A percentile compares a stretch with the other conserved stretches of the same genome.
These are phyloP conservation scores for Penicillium expansum DNA, from an alignment of 2,329 filamentous ascomycete genomes.

Conservation along the genomic window DNA sequence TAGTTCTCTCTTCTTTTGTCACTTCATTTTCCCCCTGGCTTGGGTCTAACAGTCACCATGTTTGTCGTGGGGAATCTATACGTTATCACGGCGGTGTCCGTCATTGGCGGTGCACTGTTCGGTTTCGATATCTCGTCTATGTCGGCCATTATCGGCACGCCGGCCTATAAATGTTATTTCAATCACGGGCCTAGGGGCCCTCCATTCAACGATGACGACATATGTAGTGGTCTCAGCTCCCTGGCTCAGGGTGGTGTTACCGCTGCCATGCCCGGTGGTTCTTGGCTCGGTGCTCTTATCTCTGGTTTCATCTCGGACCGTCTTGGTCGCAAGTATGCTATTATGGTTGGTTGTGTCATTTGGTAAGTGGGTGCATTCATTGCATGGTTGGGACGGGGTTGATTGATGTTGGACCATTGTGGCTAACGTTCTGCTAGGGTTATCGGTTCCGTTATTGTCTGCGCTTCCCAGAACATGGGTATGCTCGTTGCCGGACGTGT, in stretches of 20 bases:
- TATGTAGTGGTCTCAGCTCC: slow-evolving; percentile 48
- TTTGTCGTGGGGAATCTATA: slow-evolving; percentile 55
- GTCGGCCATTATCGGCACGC: slow-evolving; percentile 32
- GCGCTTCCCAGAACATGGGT: slow-evolving; percentile 59
- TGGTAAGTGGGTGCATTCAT: slow-evolving; percentile 36
- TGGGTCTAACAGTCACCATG: slow-evolving; percentile 20
- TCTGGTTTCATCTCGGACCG: slow-evolving; percentile 57
- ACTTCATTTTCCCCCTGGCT: not conserved
- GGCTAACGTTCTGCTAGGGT: slow-evolving; percentile 45
- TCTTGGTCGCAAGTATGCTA: slow-evolving; percentile 52
- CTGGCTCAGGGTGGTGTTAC: slow-evolving; percentile 66
- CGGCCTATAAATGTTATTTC: slow-evolving; percentile 67
- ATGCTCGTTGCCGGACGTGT: slow-evolving; percentile 69
- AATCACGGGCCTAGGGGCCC: slow-evolving; percentile 54
- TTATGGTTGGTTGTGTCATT: slow-evolving; percentile 51
- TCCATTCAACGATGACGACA: slow-evolving; percentile 51
- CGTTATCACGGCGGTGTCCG: slow-evolving; percentile 55
- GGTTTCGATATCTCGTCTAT: slow-evolving; percentile 39
- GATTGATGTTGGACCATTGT: not conserved
- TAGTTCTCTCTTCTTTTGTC: not conserved
- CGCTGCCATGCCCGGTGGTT: slow-evolving; percentile 71
- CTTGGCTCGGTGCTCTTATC: slow-evolving; percentile 58
- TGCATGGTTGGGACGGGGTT: not conserved
- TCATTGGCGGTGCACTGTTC: slow-evolving; percentile 34
- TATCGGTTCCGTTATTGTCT: slow-evolving; percentile 57